Evolutionary conservation across 495 filamentous ascomycete species (phyloP), one percentile per base, ranked within the genome.

Genomic region (Parachaetomium inaequale): DNA sequence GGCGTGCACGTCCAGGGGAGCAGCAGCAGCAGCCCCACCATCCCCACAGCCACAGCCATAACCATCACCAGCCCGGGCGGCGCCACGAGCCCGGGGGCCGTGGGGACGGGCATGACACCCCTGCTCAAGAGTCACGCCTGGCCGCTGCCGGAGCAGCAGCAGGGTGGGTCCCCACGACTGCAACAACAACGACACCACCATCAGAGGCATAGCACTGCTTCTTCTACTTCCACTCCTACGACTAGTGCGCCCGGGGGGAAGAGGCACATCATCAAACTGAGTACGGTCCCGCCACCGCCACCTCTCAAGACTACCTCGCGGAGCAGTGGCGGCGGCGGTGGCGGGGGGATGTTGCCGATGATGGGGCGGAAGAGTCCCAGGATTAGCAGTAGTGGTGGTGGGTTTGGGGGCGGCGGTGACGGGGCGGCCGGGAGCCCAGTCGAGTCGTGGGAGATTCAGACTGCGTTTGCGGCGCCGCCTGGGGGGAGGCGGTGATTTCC

Each of bases 41-140:
- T 25, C 54, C 25, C 54, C 7, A 26, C 34, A 1, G 3, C 15
- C 5, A 21, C n/a, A n/a, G n/a, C 6, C 26, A 45, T 25, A 1
- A 36, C 23, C 34, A 17, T 4, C 34, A 40, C 7, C 21, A n/a
- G 53, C 10, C 31, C 4, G 34, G 7, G 7, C 52, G 67, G 4
- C 38, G 19, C 17, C n/a, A n/a, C n/a, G n/a, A n/a, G n/a, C n/a
- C n/a, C n/a, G n/a, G n/a, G 12, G 12, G 10, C 60, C 1, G 72
- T 74, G 0, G 72, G 64, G 0, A 69, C 71, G 25, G 72, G 74
- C 0, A 63, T 67, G 19, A 78, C 73, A 8, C 76, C 76, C 0
- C 59, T 74, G 14, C 29, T 78, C 19, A 70, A 59, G 23, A 72
- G 67, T 21, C 28, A 64, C 25, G 53, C 34, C 15, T 70, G 70